Evolutionary conservation across 768 basidiomycete genomes (phyloP), one percentile per base, ranked within the genome.

Genomic region (Amanita pallidorosea): DNA sequence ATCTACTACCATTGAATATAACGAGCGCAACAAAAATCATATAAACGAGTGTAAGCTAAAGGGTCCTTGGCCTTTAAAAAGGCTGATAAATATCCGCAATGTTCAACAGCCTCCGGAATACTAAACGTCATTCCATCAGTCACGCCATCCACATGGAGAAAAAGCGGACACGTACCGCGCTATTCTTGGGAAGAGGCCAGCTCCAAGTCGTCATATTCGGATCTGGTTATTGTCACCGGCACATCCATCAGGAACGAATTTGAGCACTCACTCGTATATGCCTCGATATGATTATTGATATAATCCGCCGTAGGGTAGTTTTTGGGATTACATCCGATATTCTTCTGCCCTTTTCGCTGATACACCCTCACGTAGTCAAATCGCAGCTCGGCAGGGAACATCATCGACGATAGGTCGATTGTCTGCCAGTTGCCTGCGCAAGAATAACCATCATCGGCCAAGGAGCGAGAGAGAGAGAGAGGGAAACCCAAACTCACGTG

Each of bases 311-410:
- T 92, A 1, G 87, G 88, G 55, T 74, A 79, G 40, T 74, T 70
- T 23, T 63, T 55, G 0, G 87, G 87, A 60, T 78, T 70, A 60
- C 88, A 90, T 2, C 86, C 85, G 23, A 81, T 60, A 58, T 85
- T 86, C 27, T 56, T 66, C 47, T 66, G 53, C 3, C 75, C 78
- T 55, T 74, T 70, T 45, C 79, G 66, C 64, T 89, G 88, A 63
- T 89, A 92, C 17, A 92, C 83, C 22, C 88, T 75, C 36, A 91
- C 81, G 61, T 89, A 91, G 63, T 92, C 87, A 34, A 90, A 66
- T 36, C 75, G 68, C 70, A 88, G 73, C 56, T 80, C 77, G 1
- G 80, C 76, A 0, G 87, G 87, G 72, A 87, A 88, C 20, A 65
- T 62, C 71, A 88, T 72, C 38, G 81, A 73, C 20, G 67, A 49